These are phyloP conservation scores for Choiromyces venosus DNA, from an alignment of 495 filamentous ascomycete species.

Conservation along the genomic window DNA sequence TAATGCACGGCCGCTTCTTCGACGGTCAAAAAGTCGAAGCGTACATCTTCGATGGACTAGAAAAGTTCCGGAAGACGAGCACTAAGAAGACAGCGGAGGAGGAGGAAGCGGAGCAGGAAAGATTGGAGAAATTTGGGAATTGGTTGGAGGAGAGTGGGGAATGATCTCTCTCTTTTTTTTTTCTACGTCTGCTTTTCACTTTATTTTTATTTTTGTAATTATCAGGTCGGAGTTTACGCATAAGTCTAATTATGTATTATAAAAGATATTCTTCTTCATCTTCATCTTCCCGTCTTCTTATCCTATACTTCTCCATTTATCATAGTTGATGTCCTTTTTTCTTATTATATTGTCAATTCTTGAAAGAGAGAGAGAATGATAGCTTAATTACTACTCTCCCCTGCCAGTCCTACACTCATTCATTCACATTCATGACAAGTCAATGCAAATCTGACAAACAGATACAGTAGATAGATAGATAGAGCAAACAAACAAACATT, in stretches of 20 bases:
- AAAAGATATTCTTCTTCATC: neutral
- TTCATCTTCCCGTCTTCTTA: neutral
- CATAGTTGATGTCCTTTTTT: neutral
- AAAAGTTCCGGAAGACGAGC: slow-evolving; percentile 68
- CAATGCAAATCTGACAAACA: neutral
- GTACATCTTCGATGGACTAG: slow-evolving; percentile 65
- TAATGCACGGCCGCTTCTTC: slow-evolving; percentile 79
- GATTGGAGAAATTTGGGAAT: slow-evolving; percentile 44
- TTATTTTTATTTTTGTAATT: neutral
- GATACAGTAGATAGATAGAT: too few species aligned
- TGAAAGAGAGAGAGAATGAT: neutral
- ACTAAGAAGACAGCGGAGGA: slow-evolving; percentile 47
- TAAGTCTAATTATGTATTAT: slow-evolving; percentile 2
- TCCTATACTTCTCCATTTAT: neutral
- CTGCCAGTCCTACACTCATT: neutral
- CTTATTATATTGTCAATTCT: neutral
- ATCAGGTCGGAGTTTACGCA: neutral
- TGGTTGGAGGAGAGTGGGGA: slow-evolving; percentile 36
- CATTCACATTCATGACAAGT: neutral
- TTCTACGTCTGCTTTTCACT: neutral
- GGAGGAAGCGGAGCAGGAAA: slow-evolving; percentile 45
- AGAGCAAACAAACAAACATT: neutral
- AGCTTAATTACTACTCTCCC: neutral
- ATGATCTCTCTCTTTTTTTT: slow-evolving; percentile 3
- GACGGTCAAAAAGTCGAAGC: slow-evolving; percentile 68